Percentiles rank a stretch among this genome's conserved stretches.
These are phyloP conservation scores for Paxillus rubicundulus DNA, from an alignment of 768 basidiomycete genomes.

Conservation along the genomic window DNA sequence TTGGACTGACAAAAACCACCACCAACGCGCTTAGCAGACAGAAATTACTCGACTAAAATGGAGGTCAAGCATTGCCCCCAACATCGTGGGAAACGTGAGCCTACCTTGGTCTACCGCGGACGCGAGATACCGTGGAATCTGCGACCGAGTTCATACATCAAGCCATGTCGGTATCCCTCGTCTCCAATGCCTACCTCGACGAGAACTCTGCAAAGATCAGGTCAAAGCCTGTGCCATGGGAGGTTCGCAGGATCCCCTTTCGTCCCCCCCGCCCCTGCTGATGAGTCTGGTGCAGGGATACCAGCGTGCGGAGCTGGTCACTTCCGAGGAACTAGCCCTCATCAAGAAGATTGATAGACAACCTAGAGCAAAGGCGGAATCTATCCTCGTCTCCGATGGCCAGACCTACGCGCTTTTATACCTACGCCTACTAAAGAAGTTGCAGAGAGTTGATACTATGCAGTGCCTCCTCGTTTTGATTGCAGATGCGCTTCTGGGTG, in stretches of 20 bases:
- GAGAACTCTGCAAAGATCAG: constrained; percentile 86
- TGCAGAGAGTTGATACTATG: constrained; percentile 83
- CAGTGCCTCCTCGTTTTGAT: constrained; percentile 84
- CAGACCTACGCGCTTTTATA: constrained; percentile 83
- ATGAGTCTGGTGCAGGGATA: constrained; percentile 64
- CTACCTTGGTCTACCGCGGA: neutral
- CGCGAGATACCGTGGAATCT: neutral
- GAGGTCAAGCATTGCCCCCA: neutral
- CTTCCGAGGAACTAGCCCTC: constrained; percentile 78
- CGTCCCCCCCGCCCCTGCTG: neutral
- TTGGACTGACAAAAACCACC: neutral
- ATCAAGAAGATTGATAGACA: constrained; percentile 92
- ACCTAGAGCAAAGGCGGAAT: constrained; percentile 67
- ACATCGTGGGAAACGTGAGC: neutral
- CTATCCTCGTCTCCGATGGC: constrained; percentile 79
- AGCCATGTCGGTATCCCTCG: constrained; percentile 70
- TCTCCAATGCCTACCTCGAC: constrained; percentile 82
- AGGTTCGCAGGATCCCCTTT: constrained; percentile 50
- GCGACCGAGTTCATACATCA: neutral
- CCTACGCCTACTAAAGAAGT: constrained; percentile 83
- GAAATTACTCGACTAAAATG: neutral
- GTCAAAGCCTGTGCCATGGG: constrained; percentile 93
- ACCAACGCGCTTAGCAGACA: neutral
- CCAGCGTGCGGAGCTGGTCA: constrained; percentile 89
- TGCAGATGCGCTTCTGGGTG: constrained; percentile 83